These are phyloP conservation scores for Datisca glomerata DNA, from an alignment of 306 rosid species.

Conservation along the genomic window DNA sequence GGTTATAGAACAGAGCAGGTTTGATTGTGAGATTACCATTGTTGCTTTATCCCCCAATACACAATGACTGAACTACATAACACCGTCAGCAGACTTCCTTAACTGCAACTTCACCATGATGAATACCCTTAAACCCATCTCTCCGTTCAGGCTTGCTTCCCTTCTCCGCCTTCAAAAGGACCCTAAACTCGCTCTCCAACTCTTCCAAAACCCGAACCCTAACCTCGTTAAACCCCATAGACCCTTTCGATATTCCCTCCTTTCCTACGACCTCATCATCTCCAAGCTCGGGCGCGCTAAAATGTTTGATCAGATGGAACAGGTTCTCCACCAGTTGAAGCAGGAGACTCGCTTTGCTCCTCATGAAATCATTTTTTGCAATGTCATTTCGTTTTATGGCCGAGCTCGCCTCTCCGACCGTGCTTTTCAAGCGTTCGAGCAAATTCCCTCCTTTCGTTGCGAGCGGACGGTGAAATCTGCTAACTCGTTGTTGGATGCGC, in stretches of 20 bases:
- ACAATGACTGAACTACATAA: too few species aligned
- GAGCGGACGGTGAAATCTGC: conserved; percentile 38
- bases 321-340: conserved; percentile 39
- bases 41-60: too few species aligned
- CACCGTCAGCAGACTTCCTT: too few species aligned
- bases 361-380: conserved; percentile 55
- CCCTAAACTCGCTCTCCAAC: conserved; percentile 44
- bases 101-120: too few species aligned
- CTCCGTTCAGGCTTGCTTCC: conserved; percentile 62
- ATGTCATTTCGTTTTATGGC: conserved; percentile 53
- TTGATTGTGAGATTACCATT: too few species aligned
- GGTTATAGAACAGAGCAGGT: too few species aligned
- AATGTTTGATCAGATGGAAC: conserved; percentile 66
- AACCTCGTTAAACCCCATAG: conserved; percentile 8
- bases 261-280: conserved; percentile 67
- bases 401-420: conserved; percentile 46
- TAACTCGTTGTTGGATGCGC: conserved; percentile 49
- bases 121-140: conserved; percentile 31
- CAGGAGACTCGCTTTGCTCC: conserved; percentile 34
- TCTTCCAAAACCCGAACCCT: conserved; percentile 48
- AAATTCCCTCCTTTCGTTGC: conserved; percentile 42
- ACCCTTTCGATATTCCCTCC: conserved; percentile 41
- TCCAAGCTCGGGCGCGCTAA: conserved; percentile 67
- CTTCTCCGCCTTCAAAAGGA: conserved; percentile 59
- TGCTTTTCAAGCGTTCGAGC: conserved; percentile 40